Evolutionary conservation across 129 eudicot species (phyloP), one percentile per base, ranked within the genome.

Genomic region (Heracleum sosnowskyi): DNA sequence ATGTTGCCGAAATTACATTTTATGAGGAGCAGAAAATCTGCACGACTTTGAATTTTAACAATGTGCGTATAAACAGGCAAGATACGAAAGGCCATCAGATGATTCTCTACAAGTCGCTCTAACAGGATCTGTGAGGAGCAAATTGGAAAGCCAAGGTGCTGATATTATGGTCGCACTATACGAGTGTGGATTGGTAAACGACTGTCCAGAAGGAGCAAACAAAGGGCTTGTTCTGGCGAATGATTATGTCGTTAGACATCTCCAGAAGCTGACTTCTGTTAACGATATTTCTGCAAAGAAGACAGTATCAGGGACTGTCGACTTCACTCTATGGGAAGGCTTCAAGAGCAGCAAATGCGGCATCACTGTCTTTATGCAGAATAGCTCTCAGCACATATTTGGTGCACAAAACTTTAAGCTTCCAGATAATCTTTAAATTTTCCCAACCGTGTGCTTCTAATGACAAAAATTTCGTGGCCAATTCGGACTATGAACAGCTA

Each of bases 171-270:
- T 91, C 81, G 96, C 93, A 15, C 83, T 94, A 7, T 90, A 85
- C 71, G 93, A 91, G 73, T 81, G 83, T 36, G 93, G 98, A 34
- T 78, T 94, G 55, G 92, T 94, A 73, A 94, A 96, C 9, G 82
- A 86, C 78, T 89, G 96, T 82, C 81, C 79, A 29, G 79, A 77
- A 22, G 98, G 98, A 22, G 97, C 82, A 76, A 94, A 94, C 91
- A 88, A 91, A 78, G 98, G 81, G 46, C 78, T 85, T 55, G 84
- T 91, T 24, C 77, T 94, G 11, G 90, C 92, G 7, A 94, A 94
- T 45, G 97, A 94, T 84, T 94, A 80, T 17, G 96, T 94, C 64
- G 97, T 94, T 20, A 83, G 97, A 82, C 85, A 85, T 78, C 98
- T 94, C 49, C 86, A 82, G 4, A 94, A 88, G 86, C 89, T 91